Evolutionary conservation across 2,329 filamentous ascomycete species (phyloP), one percentile per base, ranked within the genome.

Genomic region (Hypoxylon sp.): DNA sequence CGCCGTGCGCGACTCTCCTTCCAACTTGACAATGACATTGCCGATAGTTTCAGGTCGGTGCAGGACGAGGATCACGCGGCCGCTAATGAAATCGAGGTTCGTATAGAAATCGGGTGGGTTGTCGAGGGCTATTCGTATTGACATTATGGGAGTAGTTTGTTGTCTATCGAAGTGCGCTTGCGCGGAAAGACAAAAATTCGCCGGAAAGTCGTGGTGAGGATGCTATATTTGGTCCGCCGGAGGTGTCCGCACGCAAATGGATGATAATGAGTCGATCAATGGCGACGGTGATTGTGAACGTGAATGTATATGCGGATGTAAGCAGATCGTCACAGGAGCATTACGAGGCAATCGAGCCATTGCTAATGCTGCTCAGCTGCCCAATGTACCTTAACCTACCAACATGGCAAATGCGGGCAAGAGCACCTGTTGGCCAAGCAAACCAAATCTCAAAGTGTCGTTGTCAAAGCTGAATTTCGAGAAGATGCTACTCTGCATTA

Each of bases 1-100:
- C 44, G 90, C 84, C 4, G 91, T 94, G 67, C 85, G 85, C 49
- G 89, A 89, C 79, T 96, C 91, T 70, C 92, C 92, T 75, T 96
- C 92, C 30, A 96, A 86, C 81, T 96, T 96, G 73, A 95, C 91
- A 36, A 93, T 83, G 67, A 96, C 89, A 54, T 88, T 91, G 50
- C 87, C 87, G 51, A 95, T 84, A 59, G 86, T 83, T 76, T 95
- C 92, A 56, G 91, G 80, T 68, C 89, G 90, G 53, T 85, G 88
- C 68, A 90, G 78, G 18, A 73, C 77, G 28, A 90, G 78, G 51
- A 88, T 74, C 26, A 90, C 79, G 63, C 84, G 83, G 56, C 92
- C 92, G 28, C 82, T 84, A 64, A 96, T 85, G 65, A 86, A 80
- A 78, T 95, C 92, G 72, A 94, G 87, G 75, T 95, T 95, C 53